A percentile compares a stretch with the other conserved stretches of the same genome.
These are phyloP conservation scores for Apocynum venetum DNA, from an alignment of 257 asterid species.

Conservation along the genomic window DNA sequence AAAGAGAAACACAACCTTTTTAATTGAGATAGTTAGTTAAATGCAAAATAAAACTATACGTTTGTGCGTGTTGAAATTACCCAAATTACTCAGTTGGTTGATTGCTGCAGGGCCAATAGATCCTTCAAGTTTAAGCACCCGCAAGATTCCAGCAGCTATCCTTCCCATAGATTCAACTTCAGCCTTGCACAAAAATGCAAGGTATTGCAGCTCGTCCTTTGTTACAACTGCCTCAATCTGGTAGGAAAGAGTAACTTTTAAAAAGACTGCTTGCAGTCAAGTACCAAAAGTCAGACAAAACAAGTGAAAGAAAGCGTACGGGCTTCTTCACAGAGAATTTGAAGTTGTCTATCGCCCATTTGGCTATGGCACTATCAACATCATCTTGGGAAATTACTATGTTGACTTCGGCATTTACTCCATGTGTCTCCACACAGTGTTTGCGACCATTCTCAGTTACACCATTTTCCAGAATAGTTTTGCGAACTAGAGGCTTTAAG, in stretches of 20 bases:
- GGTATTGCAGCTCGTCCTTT: constrained; percentile 78
- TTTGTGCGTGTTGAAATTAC: constrained; percentile 30
- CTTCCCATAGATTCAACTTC: constrained; percentile 94
- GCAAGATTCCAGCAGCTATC: constrained; percentile 80
- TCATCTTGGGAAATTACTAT: constrained; percentile 61
- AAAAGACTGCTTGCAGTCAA: constrained; percentile 7
- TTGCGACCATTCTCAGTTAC: constrained; percentile 35
- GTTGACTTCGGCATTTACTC: constrained; percentile 67
- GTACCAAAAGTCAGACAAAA: constrained; percentile 2
- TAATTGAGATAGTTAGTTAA: background rate
- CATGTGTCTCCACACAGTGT: constrained; percentile 43
- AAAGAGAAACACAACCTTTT: no score
- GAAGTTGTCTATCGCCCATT: constrained; percentile 72
- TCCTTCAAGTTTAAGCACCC: constrained; percentile 85
- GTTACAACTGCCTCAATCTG: constrained; percentile 88
- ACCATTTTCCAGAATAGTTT: constrained; percentile 38
- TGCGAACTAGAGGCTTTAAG: constrained; percentile 61
- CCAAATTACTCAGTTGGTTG: constrained; percentile 81
- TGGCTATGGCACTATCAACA: constrained; percentile 34
- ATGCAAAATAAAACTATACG: no score
- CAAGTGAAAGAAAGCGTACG: constrained; percentile 37
- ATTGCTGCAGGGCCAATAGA: constrained; percentile 79
- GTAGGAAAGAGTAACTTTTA: constrained; percentile 12
- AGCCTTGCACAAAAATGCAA: constrained; percentile 63
- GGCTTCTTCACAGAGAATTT: constrained; percentile 86